Conservation (phyloP, 2,329 filamentous ascomycete genomes). For the Clarireedia paspali region DNA sequence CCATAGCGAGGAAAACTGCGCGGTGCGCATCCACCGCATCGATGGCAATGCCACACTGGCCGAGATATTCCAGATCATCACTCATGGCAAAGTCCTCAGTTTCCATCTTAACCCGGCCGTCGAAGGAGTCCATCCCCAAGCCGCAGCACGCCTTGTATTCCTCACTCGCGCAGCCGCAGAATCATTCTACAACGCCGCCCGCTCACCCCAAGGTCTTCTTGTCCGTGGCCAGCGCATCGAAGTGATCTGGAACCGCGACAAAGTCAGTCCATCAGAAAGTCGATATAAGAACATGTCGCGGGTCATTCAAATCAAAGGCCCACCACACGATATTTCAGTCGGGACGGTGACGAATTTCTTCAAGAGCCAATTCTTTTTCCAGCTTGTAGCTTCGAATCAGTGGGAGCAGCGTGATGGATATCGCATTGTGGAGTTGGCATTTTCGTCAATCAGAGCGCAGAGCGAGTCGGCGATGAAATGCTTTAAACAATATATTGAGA, state of each 20-base stretch:
- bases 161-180: slow-evolving; percentile 8
- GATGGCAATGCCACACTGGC: not conserved
- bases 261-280: not conserved
- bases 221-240: not conserved
- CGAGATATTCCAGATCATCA: slow-evolving; percentile 11
- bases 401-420: not conserved
- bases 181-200: not conserved
- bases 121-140: not conserved
- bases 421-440: slow-evolving; percentile 7
- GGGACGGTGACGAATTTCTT: not conserved
- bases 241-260: slow-evolving; percentile 4
- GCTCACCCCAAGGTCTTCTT: not conserved
- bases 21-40: slow-evolving; percentile 3
- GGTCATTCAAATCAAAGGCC: slow-evolving; percentile 6
- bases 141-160: slow-evolving; percentile 12
- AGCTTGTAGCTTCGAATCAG: slow-evolving; percentile 1
- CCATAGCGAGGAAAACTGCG: slow-evolving; percentile 6
- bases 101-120: slow-evolving; percentile 3
- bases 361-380: slow-evolving; percentile 2
- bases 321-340: not conserved
- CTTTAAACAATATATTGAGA: not conserved
- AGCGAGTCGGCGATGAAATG: slow-evolving; percentile 3
- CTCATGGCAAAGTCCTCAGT: slow-evolving; percentile 12
- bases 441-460: slow-evolving; percentile 12
- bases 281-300: slow-evolving; percentile 3